Evolutionary conservation across 2,329 filamentous ascomycete genomes (phyloP).

Genomic region (Xylaria sp.): DNA sequence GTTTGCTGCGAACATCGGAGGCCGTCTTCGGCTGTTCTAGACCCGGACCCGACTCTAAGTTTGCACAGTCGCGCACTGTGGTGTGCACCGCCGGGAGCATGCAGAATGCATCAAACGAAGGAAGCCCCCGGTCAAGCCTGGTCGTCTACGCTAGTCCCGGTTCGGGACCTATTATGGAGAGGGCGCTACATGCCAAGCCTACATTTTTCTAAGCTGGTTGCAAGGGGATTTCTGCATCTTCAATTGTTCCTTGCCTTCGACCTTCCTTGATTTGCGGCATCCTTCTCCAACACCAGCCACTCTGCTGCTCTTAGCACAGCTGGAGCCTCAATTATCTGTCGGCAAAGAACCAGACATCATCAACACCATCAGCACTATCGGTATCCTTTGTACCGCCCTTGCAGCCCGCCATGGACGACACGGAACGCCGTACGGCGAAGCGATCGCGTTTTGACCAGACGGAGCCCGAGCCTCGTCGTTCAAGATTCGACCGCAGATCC

Average conservation of each 20-base stretch:
- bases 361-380: background rate
- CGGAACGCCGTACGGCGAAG: constrained; percentile 77
- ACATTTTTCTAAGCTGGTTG: constrained; percentile 33
- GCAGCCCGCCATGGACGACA: constrained; percentile 72
- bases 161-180: constrained; percentile 6
- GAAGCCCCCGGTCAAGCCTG: background rate
- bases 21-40: constrained; percentile 1
- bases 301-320: constrained; percentile 7
- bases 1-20: constrained; percentile 44
- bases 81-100: background rate
- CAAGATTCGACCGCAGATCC: constrained; percentile 91
- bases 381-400: background rate
- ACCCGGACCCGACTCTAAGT: background rate
- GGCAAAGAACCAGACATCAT: background rate
- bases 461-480: constrained; percentile 80
- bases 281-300: constrained; percentile 33
- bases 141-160: constrained; percentile 22
- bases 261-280: constrained; percentile 23
- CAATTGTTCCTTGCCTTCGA: constrained; percentile 26
- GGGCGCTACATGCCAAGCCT: constrained; percentile 28
- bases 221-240: constrained; percentile 36
- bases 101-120: constrained; percentile 17
- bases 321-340: background rate
- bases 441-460: constrained; percentile 95
- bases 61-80: background rate